Base-by-base conservation (phyloP, 495 filamentous ascomycete genomes). In the Neurospora hispaniola region DNA sequence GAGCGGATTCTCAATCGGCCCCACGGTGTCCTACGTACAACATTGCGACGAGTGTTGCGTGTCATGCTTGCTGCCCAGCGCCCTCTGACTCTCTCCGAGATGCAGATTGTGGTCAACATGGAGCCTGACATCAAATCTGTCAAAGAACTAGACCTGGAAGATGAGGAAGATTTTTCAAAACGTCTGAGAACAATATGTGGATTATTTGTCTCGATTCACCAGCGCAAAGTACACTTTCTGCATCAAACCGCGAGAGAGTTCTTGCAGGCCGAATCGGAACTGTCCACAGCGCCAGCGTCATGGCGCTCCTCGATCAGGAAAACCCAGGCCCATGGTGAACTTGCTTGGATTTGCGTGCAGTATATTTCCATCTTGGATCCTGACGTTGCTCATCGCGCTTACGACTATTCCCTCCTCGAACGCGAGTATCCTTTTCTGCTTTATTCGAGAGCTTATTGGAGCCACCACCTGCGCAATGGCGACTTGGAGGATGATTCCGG, bases 321-420 rank as follows among this genome's bases (percentile, higher is more conserved):
- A 2, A 3, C 4, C 40, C 40, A 54, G 23, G 48, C 48, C 23
- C 48, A 59, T 27, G 4, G 1, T 0, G 20, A 31, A 59, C 23
- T 59, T 59, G 48, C 20, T 0, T 23, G 11, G 0, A 2, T 59
- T 59, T 27, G 20, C 20, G 23, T 59, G 48, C 11, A 2, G 11
- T 59, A 59, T 16, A 27, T 59, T 14, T 59, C 7, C 14, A 14
- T 59, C 0, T 6, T 59, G 48, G 12, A 31, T 59, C 11, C 23
- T 8, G 48, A 59, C 0, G 12, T 14, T 16, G 11, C 23, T 12
- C 9, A 14, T 14, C 46, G 0, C 46, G 3, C 5, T 12, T 1
- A 0, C 2, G 2, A 27, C 20, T 0, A 2, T 27, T 20, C 0
- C n/a, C 9, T n/a, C 44, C 7, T 10, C 9, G 0, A 4, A 12